Conservation (phyloP, 2,329 filamentous ascomycete genomes). For the Orbilia ellipsospora region DNA sequence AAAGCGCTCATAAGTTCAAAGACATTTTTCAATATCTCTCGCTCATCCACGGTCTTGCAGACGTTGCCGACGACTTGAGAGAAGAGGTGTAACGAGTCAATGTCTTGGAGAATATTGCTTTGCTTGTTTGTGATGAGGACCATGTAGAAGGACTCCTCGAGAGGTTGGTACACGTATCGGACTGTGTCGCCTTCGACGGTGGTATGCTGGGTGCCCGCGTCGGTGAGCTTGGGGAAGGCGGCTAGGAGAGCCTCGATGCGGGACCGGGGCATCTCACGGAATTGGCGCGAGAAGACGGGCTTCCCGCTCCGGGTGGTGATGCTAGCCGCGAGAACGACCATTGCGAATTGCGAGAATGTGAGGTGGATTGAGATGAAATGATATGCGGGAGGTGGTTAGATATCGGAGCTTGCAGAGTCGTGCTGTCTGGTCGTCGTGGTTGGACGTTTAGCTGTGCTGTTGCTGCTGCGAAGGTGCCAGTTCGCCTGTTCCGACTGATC, state of each 20-base stretch:
- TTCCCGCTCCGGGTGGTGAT: constrained; percentile 99
- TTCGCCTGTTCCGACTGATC: constrained; percentile 48
- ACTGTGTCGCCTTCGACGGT: constrained; percentile 99
- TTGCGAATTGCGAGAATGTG: constrained; percentile 17
- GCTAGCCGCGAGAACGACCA: constrained; percentile 96
- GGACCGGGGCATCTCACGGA: constrained; percentile 96
- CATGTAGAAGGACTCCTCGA: constrained; percentile 96
- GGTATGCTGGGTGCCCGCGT: constrained; percentile 95
- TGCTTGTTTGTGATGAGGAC: constrained; percentile 99
- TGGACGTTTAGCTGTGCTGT: constrained; percentile 10
- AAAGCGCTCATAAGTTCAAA: constrained; percentile 97
- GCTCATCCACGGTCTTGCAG: constrained; percentile 94
- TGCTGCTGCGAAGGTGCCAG: constrained; percentile 48
- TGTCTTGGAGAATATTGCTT: constrained; percentile 99
- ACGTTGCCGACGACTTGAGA: constrained; percentile 96
- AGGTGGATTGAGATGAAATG: constrained; percentile 10
- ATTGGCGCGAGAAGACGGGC: constrained; percentile 96
- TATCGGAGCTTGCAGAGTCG: constrained; percentile 30
- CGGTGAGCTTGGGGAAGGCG: constrained; percentile 96
- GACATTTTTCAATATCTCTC: constrained; percentile 92
- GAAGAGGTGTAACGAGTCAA: constrained; percentile 97
- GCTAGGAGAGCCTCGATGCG: constrained; percentile 96
- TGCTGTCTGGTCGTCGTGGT: constrained; percentile 17
- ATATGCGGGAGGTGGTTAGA: constrained; percentile 8
- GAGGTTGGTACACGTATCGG: constrained; percentile 97